Percentiles rank a stretch among this genome's conserved stretches.
These are phyloP conservation scores for Colletotrichum neosansevieriae DNA, from an alignment of 2,329 filamentous ascomycete species.

Conservation along the genomic window DNA sequence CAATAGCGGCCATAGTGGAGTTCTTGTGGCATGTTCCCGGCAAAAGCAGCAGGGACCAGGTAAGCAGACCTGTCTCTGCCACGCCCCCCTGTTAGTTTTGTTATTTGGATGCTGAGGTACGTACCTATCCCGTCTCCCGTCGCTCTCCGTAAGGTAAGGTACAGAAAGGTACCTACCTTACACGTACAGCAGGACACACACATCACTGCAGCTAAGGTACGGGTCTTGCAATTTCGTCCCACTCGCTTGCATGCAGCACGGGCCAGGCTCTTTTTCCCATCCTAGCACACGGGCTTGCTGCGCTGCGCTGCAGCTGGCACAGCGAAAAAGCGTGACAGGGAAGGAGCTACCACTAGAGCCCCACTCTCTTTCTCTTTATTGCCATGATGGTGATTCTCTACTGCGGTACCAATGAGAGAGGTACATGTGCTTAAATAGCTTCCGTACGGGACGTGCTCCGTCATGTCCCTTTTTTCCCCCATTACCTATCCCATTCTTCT, in stretches of 20 bases:
- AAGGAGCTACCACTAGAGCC: no score
- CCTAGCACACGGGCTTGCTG: not conserved
- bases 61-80: conserved; percentile 17
- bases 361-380: no score
- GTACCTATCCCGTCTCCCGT: conserved; percentile 3
- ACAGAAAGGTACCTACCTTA: no score
- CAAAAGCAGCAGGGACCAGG: conserved; percentile 36
- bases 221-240: conserved; percentile 41
- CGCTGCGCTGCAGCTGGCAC: not conserved
- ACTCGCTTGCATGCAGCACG: conserved; percentile 37
- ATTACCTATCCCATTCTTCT: not conserved
- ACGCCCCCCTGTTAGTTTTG: not conserved
- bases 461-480: conserved; percentile 4
- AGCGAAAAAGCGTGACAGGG: conserved; percentile 26
- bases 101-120: not conserved
- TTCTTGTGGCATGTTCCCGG: conserved; percentile 32
- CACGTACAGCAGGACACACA: not conserved
- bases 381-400: not conserved
- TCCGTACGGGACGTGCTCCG: conserved; percentile 20
- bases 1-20: conserved; percentile 31
- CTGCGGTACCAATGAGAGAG: conserved; percentile 15
- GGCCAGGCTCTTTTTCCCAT: conserved; percentile 20
- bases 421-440: conserved; percentile 10
- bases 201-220: conserved; percentile 27
- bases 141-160: no score